Evolutionary conservation across 169 alveolate genomes (phyloP).

Genomic region (Theileria sp.): DNA sequence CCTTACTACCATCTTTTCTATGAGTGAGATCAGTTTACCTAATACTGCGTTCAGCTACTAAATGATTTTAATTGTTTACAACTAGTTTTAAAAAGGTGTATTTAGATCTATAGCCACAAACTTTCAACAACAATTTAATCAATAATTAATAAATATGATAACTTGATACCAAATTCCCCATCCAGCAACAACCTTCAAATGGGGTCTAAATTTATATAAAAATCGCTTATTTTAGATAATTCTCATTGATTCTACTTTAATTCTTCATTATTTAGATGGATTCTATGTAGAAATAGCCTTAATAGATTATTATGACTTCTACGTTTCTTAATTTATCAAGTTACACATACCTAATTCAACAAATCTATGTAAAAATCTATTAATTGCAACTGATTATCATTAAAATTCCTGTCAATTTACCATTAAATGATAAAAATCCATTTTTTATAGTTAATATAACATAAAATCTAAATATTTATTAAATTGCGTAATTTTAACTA

Average conservation of each 20-base stretch:
- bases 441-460: no score
- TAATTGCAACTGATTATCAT: background rate
- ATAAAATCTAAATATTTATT: no score
- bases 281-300: background rate
- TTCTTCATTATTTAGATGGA: background rate
- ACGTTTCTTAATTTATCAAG: background rate
- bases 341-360: background rate
- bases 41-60: background rate
- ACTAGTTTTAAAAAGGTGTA: background rate
- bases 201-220: background rate
- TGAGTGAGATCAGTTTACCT: background rate
- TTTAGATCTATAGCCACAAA: background rate
- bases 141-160: background rate
- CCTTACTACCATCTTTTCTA: conserved; percentile 82
- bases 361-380: no score
- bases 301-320: background rate
- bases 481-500: no score
- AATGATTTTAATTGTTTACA: background rate
- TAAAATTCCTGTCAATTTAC: background rate
- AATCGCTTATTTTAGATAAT: no score
- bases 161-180: background rate
- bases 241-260: background rate
- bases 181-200: background rate
- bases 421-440: background rate
- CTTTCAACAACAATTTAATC: background rate